Conservation (phyloP, 2,329 filamentous ascomycete genomes). For the Neopestalotiopsis sp. region DNA sequence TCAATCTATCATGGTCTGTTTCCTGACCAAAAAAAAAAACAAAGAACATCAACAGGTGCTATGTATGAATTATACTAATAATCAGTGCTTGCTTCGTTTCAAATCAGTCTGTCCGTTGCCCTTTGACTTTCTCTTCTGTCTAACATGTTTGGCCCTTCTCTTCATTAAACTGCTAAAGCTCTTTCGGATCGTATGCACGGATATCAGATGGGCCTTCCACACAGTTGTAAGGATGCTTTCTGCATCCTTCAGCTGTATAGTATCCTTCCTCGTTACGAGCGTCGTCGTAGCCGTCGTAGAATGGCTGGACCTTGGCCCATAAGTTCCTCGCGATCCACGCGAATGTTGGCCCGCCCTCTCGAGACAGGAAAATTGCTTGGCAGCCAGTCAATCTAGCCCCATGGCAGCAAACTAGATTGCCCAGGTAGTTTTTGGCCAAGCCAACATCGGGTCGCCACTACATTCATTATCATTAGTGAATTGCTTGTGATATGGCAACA, state of each 20-base stretch:
- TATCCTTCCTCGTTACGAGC: not conserved
- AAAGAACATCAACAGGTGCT: too few species aligned
- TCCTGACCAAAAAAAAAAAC: too few species aligned
- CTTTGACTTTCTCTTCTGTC: too few species aligned
- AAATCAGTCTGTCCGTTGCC: too few species aligned
- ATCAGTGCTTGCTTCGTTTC: too few species aligned
- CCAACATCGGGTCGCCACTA: not conserved
- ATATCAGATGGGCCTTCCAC: not conserved
- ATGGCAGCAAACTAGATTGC: not conserved
- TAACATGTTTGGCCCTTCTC: too few species aligned
- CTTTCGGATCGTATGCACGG: not conserved
- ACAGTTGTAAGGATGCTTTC: not conserved
- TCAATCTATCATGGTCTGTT: too few species aligned
- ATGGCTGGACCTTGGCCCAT: not conserved
- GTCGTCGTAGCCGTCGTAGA: not conserved
- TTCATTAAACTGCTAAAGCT: not conserved
- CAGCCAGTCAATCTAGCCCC: not conserved
- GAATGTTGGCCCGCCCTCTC: not conserved
- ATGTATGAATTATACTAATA: too few species aligned
- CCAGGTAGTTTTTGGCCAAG: not conserved
- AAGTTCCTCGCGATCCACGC: not conserved
- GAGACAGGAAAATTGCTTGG: not conserved
- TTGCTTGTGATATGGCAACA: not conserved
- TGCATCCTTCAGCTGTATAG: not conserved
- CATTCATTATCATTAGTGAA: not conserved